Base-by-base conservation (phyloP, 2,329 filamentous ascomycete species). In the Ceratocystis albifundus region DNA sequence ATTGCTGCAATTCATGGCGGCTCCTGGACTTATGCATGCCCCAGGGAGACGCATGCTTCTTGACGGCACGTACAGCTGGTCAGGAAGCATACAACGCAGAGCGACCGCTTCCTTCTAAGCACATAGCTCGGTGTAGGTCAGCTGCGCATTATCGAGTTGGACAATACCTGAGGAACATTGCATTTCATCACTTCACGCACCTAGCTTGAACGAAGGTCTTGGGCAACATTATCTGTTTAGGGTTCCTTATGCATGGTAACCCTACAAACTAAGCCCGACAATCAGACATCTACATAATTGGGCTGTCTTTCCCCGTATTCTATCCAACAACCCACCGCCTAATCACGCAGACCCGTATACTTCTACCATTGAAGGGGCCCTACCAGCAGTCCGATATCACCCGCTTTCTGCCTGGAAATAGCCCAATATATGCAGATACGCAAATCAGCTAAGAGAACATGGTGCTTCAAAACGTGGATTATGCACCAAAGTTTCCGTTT, bases 41-140 rank as follows among this genome's bases (percentile, higher is more conserved):
- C 55, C 15, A 59, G 32, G 55, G 55, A 59, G 55, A 36, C 5
- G 6, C 55, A 59, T 59, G 25, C 55, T 59, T 59, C 30, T 59
- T 30, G 28, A 36, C 55, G 55, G 55, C 55, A 36, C 55, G 55
- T 59, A 59, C 55, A 59, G 55, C 55, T 59, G 55, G 28, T 36
- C 17, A 59, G 55, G 55, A 59, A 59, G 55, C 17, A 36, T 59
- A 59, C 55, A 59, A 59, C 55, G 55, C 55, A 59, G 55, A 32
- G 55, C 55, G 17, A 36, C 17, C 17, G 5, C 55, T 36, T n/a
- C 55, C 30, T 59, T 32, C 28, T 59, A 28, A 59, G 36, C 55
- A 59, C 55, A 59, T 59, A 20, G 30, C 55, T 59, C 55, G 55
- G 55, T 36, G 28, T 59, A 36, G n/a, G 32, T 28, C 55, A 17